Evolutionary conservation across 2,329 filamentous ascomycete genomes (phyloP), one percentile per base, ranked within the genome.

Genomic region (Ascochyta clinopodiicola): DNA sequence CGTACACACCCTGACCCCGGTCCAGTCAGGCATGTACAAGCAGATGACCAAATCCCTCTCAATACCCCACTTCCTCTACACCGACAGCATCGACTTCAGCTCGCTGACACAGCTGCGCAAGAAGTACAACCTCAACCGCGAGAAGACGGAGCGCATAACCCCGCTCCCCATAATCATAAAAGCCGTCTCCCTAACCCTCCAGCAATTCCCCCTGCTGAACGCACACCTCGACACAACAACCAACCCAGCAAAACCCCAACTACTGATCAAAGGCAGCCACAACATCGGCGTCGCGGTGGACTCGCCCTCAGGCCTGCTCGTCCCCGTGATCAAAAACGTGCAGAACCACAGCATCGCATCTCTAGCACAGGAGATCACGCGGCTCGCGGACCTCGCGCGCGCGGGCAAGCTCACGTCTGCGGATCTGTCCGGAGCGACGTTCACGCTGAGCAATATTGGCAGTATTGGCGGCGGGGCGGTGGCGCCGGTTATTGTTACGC

Each of bases 281-380:
- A 96, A 99, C 77, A 94, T 99, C 59, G 95, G 95, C 57, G 84
- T 99, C 31, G 95, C 95, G 53, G 95, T 99, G 84, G 95, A 99
- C 76, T 96, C 94, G 0, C 92, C 94, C 0, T 81, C 83, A 6
- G 95, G 95, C 2, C 86, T 99, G 0, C 79, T 99, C 8, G 95
- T 99, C 3, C 95, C 95, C 1, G 95, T 98, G 40, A 86, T 99
- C 74, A 91, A 88, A 72, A 87, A 96, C 72, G 92, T 96, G 38
- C 88, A 88, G 57, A 81, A 82, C 19, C 86, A 88, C 63, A 95
- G 88, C 70, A 88, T 99, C 65, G 77, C 89, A 34, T 85, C 88
- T 43, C 90, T 99, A 57, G 90, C 93, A 0, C 78, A 83, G 17
- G 92, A 96, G 74, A 84, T 98, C 46, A 75, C 78, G 8, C 85